Percentiles rank a stretch among this genome's conserved stretches.
Conservation (phyloP, 176 grass and related monocot genomes). For the Aegilops umbellulata region DNA sequence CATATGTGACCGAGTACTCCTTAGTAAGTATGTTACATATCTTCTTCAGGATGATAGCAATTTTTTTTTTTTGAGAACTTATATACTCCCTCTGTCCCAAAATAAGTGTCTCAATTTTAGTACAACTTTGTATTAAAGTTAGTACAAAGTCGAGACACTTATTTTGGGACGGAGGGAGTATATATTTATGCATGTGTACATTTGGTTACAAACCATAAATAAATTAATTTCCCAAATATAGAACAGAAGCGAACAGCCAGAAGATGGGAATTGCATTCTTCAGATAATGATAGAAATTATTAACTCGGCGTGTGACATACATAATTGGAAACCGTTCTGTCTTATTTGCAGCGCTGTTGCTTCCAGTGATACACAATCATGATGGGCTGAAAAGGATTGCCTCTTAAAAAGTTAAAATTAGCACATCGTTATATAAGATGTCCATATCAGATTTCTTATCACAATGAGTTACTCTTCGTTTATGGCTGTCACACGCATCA, state of each 20-base stretch:
- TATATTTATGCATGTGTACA: no score
- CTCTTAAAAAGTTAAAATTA: slow-evolving; percentile 11
- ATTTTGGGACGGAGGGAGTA: no score
- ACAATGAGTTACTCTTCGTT: slow-evolving; percentile 17
- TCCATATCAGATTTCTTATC: slow-evolving; percentile 23
- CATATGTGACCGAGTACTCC: not conserved
- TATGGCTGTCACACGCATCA: not conserved
- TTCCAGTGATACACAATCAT: slow-evolving; percentile 40
- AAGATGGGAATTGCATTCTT: not conserved
- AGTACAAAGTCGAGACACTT: no score
- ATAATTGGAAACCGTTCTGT: slow-evolving; percentile 4
- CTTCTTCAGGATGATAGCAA: not conserved
- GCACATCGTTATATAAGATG: slow-evolving; percentile 9
- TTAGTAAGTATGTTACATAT: not conserved
- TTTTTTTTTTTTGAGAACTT: not conserved
- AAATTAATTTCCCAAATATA: not conserved
- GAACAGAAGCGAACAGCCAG: not conserved
- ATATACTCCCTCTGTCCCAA: no score
- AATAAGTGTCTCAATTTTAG: no score
- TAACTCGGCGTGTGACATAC: not conserved
- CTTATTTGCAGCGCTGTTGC: slow-evolving; percentile 32
- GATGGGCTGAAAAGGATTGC: slow-evolving; percentile 39
- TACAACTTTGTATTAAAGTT: no score
- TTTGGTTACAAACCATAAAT: not conserved
- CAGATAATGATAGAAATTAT: slow-evolving; percentile 16